Base-by-base conservation (phyloP, 306 rosid species). In the Trifolium pratense region DNA sequence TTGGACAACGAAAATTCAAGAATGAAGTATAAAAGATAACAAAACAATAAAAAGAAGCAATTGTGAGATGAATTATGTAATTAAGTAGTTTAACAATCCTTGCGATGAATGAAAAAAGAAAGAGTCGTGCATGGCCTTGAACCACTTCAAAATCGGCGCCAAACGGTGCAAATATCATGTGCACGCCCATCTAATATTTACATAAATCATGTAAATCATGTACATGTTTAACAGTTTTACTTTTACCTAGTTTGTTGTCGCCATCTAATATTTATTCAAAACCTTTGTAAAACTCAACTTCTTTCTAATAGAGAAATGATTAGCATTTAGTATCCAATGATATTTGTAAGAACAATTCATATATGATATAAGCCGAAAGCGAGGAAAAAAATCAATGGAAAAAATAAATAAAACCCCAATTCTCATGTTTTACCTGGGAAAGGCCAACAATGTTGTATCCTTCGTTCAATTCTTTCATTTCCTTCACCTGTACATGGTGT, bases 371-470 rank as follows among this genome's bases (percentile, higher is more conserved):
- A 26, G 31, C 31, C 5, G 31, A 26, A 3, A 26, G 31, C 5
- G 31, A 26, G 31, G 31, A 3, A 26, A 26, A 26, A 26, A 21
- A 21, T 61, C 60, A 18, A 42, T 42, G 6, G 60, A 60, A 13
- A 20, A 53, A 71, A 62, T n/a, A 63, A 65, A 31, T 36, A 56
- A 68, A 71, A 79, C 21, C 39, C 20, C 46, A 68, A 70, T 72
- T 23, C 46, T 77, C 20, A 61, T 55, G 37, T 60, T 76, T 84
- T 83, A 94, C 99, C 96, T 94, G 99, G 66, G 99, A 91, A 70
- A 89, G 96, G 72, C 97, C 99, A 75, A 94, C 96, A 46, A 94
- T 87, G 84, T 87, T 91, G 82, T 88, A 94, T 36, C 97, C 99
- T 32, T 77, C 55, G 29, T 75, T 77, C 79, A 94, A 87, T 66